Base-by-base conservation (phyloP, 2,329 filamentous ascomycete species). In the Diaporthe helianthi region DNA sequence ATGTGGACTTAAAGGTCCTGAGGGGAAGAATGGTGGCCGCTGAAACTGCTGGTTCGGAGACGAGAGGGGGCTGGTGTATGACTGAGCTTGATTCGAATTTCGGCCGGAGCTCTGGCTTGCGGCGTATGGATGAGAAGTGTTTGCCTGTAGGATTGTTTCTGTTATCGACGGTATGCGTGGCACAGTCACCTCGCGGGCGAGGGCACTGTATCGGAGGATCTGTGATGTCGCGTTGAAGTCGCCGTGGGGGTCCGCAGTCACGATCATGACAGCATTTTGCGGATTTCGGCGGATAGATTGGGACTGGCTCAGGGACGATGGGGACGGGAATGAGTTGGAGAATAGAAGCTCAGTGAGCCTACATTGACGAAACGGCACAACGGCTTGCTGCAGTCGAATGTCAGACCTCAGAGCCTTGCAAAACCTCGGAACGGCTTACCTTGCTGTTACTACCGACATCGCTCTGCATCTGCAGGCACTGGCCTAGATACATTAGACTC, bases 161-260 rank as follows among this genome's bases (percentile, higher is more conserved):
- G 92, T 92, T 63, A 95, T 89, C 58, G 92, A 96, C 0, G 94
- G 94, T 9, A 97, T 89, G 6, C 95, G 91, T 7, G 94, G 94
- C 1, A 98, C 93, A 0, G 95, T 97, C 13, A 98, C 92, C 80
- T 98, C 95, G 24, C 94, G 89, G 0, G 96, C 96, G 5, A 99
- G 86, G 0, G 96, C 95, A 26, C 93, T 96, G 81, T 99, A 99
- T 22, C 95, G 90, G 1, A 99, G 84, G 71, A 99, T 98, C 77
- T 98, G 96, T 6, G 93, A 97, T 0, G 96, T 99, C 15, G 96
- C 94, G 77, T 98, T 98, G 83, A 94, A 98, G 79, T 99, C 96
- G 46, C 96, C 95, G 15, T 92, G 81, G 0, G 96, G 93, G 76
- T 99, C 95, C 3, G 95, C 96, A 0, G 95, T 97, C 19, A 98